phyloP scores from a whole-genome alignment of 2,329 filamentous ascomycete genomes.

The Aspergillus puulaauensis region DNA sequence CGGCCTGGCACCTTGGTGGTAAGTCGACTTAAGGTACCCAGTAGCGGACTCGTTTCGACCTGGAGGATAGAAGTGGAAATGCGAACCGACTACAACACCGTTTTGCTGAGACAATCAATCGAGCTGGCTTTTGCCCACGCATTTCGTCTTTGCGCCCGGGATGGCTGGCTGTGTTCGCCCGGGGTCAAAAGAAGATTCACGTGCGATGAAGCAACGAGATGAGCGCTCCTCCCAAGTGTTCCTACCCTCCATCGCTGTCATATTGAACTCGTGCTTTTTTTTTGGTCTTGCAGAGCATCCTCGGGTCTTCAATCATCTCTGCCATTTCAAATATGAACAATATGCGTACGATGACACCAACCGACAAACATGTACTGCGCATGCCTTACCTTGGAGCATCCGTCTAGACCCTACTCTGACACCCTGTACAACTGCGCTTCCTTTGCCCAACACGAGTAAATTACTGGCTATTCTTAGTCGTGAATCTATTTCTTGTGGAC shows the following conservation, averaged over 20 bases:
- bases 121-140: neutral
- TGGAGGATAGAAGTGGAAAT: neutral
- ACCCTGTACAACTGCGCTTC: neutral
- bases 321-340: neutral
- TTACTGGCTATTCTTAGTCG: neutral
- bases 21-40: neutral
- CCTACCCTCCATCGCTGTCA: no score
- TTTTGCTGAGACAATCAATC: neutral
- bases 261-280: no score
- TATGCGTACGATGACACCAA: neutral
- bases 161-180: neutral
- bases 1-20: neutral
- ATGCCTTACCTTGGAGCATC: neutral
- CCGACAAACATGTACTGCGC: neutral
- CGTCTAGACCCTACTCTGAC: neutral
- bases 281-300: no score
- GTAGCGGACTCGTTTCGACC: neutral
- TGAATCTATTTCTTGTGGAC: neutral
- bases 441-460: neutral
- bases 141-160: neutral
- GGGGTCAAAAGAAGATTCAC: neutral
- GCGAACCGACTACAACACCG: neutral
- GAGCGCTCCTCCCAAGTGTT: neutral
- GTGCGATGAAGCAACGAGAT: neutral
- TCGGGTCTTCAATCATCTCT: neutral